These are phyloP conservation scores for Cinchona pubescens DNA, from an alignment of 257 asterid genomes.

Conservation along the genomic window DNA sequence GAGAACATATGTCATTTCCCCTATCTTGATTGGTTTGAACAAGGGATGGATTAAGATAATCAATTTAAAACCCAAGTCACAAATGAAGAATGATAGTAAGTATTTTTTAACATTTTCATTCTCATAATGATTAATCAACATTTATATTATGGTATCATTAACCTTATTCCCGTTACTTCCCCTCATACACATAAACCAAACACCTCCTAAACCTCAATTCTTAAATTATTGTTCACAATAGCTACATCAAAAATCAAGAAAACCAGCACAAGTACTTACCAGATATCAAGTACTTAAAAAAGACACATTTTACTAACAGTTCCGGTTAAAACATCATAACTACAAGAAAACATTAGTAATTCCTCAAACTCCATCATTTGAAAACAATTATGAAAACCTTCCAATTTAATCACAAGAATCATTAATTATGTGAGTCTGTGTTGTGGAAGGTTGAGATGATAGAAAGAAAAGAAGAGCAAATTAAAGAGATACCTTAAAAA, in stretches of 20 bases:
- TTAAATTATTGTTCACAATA: not conserved
- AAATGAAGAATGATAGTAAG: too few species aligned
- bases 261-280: not conserved
- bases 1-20: too few species aligned
- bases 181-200: too few species aligned
- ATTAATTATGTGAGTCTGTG: not conserved
- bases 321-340: not conserved
- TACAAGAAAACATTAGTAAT: not conserved
- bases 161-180: too few species aligned
- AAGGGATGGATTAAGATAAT: too few species aligned
- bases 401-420: not conserved
- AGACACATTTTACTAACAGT: not conserved
- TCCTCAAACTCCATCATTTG: not conserved
- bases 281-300: not conserved
- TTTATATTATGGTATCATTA: too few species aligned
- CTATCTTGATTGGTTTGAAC: too few species aligned
- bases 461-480: not conserved
- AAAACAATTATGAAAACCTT: not conserved
- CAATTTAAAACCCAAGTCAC: too few species aligned
- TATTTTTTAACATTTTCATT: too few species aligned
- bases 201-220: too few species aligned
- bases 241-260: not conserved
- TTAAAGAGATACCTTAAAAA: constrained; percentile 53
- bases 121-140: too few species aligned
- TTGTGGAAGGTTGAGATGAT: not conserved